These are phyloP conservation scores for Emydomyces testavorans DNA, from an alignment of 2,329 filamentous ascomycete species.

Conservation along the genomic window DNA sequence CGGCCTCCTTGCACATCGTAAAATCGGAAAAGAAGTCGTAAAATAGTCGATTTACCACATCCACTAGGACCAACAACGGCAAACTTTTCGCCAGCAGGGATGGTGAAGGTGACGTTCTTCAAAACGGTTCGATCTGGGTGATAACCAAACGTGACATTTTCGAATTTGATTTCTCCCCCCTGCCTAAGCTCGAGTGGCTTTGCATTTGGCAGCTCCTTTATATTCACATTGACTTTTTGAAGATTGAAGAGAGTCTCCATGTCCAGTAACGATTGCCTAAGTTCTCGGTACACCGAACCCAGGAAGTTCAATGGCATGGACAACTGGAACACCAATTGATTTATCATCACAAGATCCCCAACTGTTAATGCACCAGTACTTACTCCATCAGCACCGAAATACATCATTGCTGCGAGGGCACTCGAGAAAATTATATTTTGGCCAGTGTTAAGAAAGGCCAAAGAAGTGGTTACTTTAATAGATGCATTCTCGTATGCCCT, in stretches of 20 bases:
- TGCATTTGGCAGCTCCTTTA: slow-evolving; percentile 66
- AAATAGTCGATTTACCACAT: slow-evolving; percentile 88
- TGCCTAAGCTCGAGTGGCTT: slow-evolving; percentile 58
- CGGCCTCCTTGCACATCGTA: slow-evolving; percentile 80
- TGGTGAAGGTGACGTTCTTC: slow-evolving; percentile 70
- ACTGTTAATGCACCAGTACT: slow-evolving; percentile 72
- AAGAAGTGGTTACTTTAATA: slow-evolving; percentile 90
- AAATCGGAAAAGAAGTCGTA: slow-evolving; percentile 83
- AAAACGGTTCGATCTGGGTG: slow-evolving; percentile 76
- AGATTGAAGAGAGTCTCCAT: slow-evolving; percentile 98
- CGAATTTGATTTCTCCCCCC: slow-evolving; percentile 83
- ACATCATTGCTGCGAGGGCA: slow-evolving; percentile 95
- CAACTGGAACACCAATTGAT: slow-evolving; percentile 95
- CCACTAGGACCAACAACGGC: slow-evolving; percentile 91
- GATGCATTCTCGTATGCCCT: slow-evolving; percentile 81
- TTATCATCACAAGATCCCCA: slow-evolving; percentile 95
- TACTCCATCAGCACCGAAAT: slow-evolving; percentile 81
- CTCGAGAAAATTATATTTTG: slow-evolving; percentile 96
- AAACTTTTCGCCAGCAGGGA: slow-evolving; percentile 90
- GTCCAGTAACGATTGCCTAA: slow-evolving; percentile 85
- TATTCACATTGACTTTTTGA: slow-evolving; percentile 85
- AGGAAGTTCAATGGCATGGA: slow-evolving; percentile 95
- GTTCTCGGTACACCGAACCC: slow-evolving; percentile 92
- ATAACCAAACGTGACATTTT: slow-evolving; percentile 93
- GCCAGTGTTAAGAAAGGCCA: slow-evolving; percentile 84